These are phyloP conservation scores for Aspergillus sp. DNA, from an alignment of 2,329 filamentous ascomycete genomes.

Conservation along the genomic window DNA sequence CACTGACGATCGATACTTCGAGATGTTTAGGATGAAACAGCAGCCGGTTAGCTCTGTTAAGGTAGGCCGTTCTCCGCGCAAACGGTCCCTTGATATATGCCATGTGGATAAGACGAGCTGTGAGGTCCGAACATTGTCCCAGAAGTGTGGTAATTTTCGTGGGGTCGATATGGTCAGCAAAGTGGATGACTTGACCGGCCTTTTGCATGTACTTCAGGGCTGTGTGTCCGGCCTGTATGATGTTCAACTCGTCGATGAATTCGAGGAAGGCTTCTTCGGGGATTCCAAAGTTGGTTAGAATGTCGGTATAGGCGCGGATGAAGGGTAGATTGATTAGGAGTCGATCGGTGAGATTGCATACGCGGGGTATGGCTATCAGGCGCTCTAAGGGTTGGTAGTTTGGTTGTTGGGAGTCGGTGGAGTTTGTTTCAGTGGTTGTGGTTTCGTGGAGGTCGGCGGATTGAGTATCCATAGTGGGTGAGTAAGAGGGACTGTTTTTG, in stretches of 20 bases:
- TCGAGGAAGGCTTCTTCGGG: neutral
- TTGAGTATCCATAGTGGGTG: too few species aligned
- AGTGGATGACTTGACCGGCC: neutral
- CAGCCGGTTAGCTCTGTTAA: neutral
- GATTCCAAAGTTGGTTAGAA: neutral
- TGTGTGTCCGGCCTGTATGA: neutral
- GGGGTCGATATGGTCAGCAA: neutral
- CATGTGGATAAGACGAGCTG: neutral
- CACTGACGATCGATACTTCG: neutral
- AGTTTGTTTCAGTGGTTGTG: too few species aligned
- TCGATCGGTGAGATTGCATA: neutral
- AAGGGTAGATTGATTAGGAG: neutral
- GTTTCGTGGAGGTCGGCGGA: too few species aligned
- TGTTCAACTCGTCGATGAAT: neutral
- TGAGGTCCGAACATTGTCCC: conserved; percentile 7
- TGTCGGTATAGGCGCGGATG: neutral
- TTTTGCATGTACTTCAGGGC: neutral
- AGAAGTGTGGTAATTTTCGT: neutral
- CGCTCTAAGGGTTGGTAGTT: neutral
- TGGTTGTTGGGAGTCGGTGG: neutral
- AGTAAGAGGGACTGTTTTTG: too few species aligned
- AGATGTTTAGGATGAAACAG: neutral
- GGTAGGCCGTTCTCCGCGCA: neutral
- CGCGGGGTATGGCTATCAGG: neutral
- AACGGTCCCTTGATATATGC: neutral